Conservation (phyloP, 192 early-diverging fungal species). For the Paraglomus brasilianum region DNA sequence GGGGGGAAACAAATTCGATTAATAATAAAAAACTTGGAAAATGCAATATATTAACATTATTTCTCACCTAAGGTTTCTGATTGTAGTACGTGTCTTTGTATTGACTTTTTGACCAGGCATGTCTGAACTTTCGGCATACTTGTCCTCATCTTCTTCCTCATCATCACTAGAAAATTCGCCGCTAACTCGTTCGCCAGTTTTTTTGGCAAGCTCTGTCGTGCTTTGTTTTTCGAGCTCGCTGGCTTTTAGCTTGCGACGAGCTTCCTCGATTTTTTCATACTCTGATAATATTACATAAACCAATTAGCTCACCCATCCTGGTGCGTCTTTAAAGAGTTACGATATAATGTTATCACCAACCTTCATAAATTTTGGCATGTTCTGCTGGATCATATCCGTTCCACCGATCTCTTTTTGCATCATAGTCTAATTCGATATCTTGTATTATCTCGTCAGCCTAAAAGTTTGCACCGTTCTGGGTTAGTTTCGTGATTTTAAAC, state of each 20-base stretch:
- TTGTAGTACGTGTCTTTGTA: constrained; percentile 88
- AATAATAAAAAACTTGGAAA: background rate
- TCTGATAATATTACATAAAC: constrained; percentile 48
- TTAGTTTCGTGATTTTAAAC: background rate
- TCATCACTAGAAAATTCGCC: constrained; percentile 68
- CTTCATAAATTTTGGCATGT: constrained; percentile 72
- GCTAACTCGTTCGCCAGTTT: constrained; percentile 46
- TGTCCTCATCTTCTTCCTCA: constrained; percentile 82
- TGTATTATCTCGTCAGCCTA: constrained; percentile 81
- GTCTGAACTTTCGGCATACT: constrained; percentile 83
- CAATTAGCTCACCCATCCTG: background rate
- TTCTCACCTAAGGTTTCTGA: constrained; percentile 83
- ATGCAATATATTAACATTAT: background rate
- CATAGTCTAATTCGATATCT: constrained; percentile 77
- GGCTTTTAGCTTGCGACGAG: constrained; percentile 75
- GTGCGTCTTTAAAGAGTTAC: background rate
- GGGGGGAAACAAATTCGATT: background rate
- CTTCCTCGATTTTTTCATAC: constrained; percentile 90
- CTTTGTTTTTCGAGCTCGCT: constrained; percentile 68
- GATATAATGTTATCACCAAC: background rate
- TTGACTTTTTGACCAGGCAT: constrained; percentile 84
- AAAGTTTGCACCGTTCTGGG: constrained; percentile 17
- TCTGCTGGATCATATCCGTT: constrained; percentile 94
- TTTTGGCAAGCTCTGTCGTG: constrained; percentile 51
- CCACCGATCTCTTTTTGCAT: constrained; percentile 97